These are phyloP conservation scores for Dalbergia oliveri DNA, from an alignment of 306 rosid genomes.

Conservation along the genomic window DNA sequence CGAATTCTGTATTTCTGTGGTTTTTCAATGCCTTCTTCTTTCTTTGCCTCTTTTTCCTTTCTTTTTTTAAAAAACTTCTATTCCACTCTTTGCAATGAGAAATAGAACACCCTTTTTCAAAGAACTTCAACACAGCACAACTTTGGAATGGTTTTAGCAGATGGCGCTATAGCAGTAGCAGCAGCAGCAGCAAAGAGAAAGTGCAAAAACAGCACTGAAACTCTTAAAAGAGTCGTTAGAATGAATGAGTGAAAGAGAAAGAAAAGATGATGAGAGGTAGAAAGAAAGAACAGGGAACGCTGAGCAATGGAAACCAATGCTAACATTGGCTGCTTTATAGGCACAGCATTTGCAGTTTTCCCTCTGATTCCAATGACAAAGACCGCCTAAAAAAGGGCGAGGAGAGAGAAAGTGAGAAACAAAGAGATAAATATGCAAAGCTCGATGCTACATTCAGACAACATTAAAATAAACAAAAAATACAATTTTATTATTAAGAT, in stretches of 20 bases:
- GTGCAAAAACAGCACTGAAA: background rate
- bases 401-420: background rate
- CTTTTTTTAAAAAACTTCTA: too few relatives aligned
- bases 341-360: background rate
- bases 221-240: background rate
- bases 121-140: background rate
- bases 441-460: background rate
- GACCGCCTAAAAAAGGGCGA: background rate
- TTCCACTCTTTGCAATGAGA: too few relatives aligned
- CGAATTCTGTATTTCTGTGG: background rate
- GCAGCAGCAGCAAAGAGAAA: background rate
- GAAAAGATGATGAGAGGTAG: background rate
- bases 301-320: conserved; percentile 21
- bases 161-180: too few relatives aligned
- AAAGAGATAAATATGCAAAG: background rate
- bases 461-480: background rate
- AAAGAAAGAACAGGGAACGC: background rate
- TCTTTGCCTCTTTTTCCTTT: background rate
- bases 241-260: conserved; percentile 1
- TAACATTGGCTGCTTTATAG: conserved; percentile 42
- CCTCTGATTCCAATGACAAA: conserved; percentile 16
- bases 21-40: background rate
- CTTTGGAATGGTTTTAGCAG: too few relatives aligned
- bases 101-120: background rate
- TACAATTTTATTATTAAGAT: background rate